phyloP scores from a whole-genome alignment of 768 basidiomycete species.

The Fistulinella prunicolor region DNA sequence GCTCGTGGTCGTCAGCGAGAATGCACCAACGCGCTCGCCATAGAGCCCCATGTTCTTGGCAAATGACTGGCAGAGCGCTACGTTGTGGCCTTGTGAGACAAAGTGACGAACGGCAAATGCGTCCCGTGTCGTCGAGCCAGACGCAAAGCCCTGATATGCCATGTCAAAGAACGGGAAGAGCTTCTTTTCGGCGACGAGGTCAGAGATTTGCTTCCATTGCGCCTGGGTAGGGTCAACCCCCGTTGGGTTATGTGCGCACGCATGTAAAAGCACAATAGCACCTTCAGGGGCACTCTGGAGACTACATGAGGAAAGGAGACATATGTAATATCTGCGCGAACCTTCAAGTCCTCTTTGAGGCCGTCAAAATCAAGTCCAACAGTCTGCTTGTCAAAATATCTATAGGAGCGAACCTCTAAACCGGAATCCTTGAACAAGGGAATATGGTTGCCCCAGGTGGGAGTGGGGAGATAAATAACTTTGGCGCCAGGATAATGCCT shows the following conservation, averaged over 20 bases:
- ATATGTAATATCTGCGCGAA: constrained; percentile 32
- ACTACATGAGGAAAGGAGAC: constrained; percentile 11
- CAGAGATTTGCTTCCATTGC: constrained; percentile 90
- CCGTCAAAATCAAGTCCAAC: constrained; percentile 92
- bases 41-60: constrained; percentile 99
- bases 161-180: constrained; percentile 99
- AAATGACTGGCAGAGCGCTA: constrained; percentile 92
- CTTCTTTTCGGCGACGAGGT: constrained; percentile 82
- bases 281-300: constrained; percentile 64
- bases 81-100: constrained; percentile 83
- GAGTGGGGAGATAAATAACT: constrained; percentile 86
- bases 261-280: constrained; percentile 88
- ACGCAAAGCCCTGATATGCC: constrained; percentile 99
- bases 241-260: constrained; percentile 99
- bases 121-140: constrained; percentile 85
- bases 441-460: constrained; percentile 98
- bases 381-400: constrained; percentile 91
- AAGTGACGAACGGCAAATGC: constrained; percentile 96
- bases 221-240: constrained; percentile 92
- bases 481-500: constrained; percentile 86
- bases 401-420: constrained; percentile 87
- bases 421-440: constrained; percentile 93
- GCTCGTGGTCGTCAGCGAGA: constrained; percentile 73
- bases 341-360: constrained; percentile 83
- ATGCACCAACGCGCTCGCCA: constrained; percentile 96